Evolutionary conservation across 306 rosid species (phyloP), one percentile per base, ranked within the genome.

Genomic region (Trifolium pratense): DNA sequence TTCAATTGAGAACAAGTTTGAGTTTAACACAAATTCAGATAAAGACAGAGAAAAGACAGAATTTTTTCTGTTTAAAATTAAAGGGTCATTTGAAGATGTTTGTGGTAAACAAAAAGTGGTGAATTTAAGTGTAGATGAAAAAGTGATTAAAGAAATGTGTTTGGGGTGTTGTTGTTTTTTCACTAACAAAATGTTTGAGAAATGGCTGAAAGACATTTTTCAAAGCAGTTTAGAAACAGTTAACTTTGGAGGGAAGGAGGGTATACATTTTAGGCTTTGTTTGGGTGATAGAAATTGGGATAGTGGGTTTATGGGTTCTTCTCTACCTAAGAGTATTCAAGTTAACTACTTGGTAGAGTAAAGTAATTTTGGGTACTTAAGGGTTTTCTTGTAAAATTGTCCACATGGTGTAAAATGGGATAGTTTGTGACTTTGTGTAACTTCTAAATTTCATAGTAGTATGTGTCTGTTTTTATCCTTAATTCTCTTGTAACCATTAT

Each of bases 131-230:
- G 87, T 95, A 78, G 97, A 92, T 32, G 91, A 84, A 71, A 85
- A 81, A 84, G 92, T 92, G 77, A 40, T 90, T 84, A 86, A 92
- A 66, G 84, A 80, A 61, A 75, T 95, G 66, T 67, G 80, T 53
- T 36, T 70, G 23, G 88, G 91, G 73, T 90, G 87, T 59, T 96
- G 87, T 68, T 84, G 87, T 69, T 84, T 61, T 45, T 92, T 90
- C 69, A 79, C 93, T 73, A 86, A 92, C 77, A 84, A 88, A 77
- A 70, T 84, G 89, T 95, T 90, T 85, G 93, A 95, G 70, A 95
- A 92, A 84, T 95, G 99, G 99, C 79, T 86, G 23, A 82, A 84
- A 80, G 96, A 89, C 76, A 88, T 91, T 82, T 90, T 95, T 71
- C 84, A 90, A 82, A 83, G 85, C 36, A 90, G 89, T 71, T 86